Percentiles rank a stretch among this genome's conserved stretches.
phyloP scores from a whole-genome alignment of 1,139 yeast genomes.

The Pneumocystis oryctolagi region DNA sequence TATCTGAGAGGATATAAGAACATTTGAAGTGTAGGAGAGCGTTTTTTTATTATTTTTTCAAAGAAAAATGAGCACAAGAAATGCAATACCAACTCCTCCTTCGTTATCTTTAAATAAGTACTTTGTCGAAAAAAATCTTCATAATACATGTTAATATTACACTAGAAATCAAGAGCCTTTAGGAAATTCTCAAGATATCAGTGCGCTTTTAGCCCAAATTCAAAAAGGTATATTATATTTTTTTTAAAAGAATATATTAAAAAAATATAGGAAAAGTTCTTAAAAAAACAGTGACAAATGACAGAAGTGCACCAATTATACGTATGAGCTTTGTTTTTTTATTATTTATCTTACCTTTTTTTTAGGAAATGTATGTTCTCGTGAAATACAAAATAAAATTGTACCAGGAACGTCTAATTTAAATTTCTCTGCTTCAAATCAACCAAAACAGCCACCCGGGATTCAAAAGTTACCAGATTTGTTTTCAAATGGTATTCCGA shows the following conservation, averaged over 20 bases:
- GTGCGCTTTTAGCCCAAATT: not conserved
- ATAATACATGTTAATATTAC: not conserved
- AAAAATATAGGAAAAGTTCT: not conserved
- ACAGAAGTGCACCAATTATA: not conserved
- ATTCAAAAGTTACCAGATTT: not conserved
- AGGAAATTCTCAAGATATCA: not conserved
- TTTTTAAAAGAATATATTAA: not conserved
- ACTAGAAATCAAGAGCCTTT: not conserved
- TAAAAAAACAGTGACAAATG: not conserved
- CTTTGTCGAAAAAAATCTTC: not conserved
- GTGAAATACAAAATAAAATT: not conserved
- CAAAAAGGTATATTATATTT: not conserved
- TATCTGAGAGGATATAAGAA: not conserved
- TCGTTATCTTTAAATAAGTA: not conserved
- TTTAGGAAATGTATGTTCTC: not conserved
- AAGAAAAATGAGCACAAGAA: not conserved
- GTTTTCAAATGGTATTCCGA: not conserved
- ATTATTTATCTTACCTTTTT: not conserved
- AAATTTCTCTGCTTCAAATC: not conserved
- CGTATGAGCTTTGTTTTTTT: not conserved
- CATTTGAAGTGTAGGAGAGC: not conserved
- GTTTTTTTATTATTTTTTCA: not conserved
- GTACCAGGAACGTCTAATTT: not conserved
- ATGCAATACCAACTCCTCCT: not conserved
- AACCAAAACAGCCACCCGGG: not conserved